A percentile compares a stretch with the other conserved stretches of the same genome.
Evolutionary conservation across 148 eudicot genomes (phyloP).

Genomic region (Gaultheria prostrata): DNA sequence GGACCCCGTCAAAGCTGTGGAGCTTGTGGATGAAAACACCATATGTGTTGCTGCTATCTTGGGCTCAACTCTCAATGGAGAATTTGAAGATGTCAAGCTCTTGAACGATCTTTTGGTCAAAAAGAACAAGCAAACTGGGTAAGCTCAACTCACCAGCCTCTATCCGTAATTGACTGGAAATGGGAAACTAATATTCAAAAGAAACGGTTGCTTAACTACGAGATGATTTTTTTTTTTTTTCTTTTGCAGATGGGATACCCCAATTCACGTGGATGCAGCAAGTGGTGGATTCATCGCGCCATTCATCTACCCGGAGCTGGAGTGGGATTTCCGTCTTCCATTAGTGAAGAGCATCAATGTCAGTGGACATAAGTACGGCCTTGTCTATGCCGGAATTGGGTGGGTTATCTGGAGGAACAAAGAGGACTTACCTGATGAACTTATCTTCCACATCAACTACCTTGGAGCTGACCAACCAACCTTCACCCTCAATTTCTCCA

Average conservation of each 20-base stretch:
- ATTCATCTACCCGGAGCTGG: slow-evolving; percentile 18
- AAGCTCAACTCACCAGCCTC: not conserved
- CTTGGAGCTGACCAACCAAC: slow-evolving; percentile 30
- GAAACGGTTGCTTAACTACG: not conserved
- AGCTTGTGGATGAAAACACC: slow-evolving; percentile 21
- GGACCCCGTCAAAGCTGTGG: slow-evolving; percentile 19
- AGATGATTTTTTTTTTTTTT: not conserved
- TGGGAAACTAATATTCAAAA: not conserved
- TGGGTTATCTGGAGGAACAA: slow-evolving; percentile 28
- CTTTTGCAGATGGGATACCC: slow-evolving; percentile 23
- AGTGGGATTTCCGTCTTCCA: slow-evolving; percentile 24
- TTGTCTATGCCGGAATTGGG: slow-evolving; percentile 24
- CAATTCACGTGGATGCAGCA: slow-evolving; percentile 22
- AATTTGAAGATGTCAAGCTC: slow-evolving; percentile 22
- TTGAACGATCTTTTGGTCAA: slow-evolving; percentile 16
- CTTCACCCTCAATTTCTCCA: slow-evolving; percentile 30
- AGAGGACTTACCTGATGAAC: slow-evolving; percentile 25
- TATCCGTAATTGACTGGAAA: not conserved
- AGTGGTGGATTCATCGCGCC: slow-evolving; percentile 25
- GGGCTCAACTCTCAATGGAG: slow-evolving; percentile 23
- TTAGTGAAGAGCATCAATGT: slow-evolving; percentile 28
- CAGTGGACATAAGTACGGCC: slow-evolving; percentile 27
- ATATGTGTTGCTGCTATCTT: slow-evolving; percentile 21
- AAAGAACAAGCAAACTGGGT: slow-evolving; percentile 19
- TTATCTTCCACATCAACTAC: slow-evolving; percentile 28